phyloP scores from a whole-genome alignment of 108 stramenopile species.

The Stephanodiscus minutulus region DNA sequence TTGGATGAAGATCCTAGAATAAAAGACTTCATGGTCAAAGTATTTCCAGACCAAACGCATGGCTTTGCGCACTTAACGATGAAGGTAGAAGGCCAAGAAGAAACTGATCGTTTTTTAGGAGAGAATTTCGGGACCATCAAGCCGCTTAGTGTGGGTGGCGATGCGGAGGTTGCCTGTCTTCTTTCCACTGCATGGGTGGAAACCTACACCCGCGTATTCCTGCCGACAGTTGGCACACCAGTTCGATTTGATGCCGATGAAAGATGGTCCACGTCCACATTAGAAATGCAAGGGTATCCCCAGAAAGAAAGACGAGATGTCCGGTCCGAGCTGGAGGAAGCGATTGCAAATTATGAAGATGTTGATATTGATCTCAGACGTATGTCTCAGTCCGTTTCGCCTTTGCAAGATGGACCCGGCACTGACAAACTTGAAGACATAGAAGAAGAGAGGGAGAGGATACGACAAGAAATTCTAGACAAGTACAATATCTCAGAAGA shows the following conservation, averaged over 20 bases:
- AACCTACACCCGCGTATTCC: conserved; percentile 76
- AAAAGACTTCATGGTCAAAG: conserved; percentile 84
- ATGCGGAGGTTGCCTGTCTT: conserved; percentile 84
- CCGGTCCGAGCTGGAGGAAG: conserved; percentile 70
- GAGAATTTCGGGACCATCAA: conserved; percentile 75
- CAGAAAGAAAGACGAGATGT: conserved; percentile 58
- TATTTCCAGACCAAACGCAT: conserved; percentile 79
- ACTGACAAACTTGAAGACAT: conserved; percentile 44
- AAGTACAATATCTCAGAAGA: conserved; percentile 58
- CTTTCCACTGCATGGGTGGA: conserved; percentile 88
- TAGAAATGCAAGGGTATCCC: conserved; percentile 44
- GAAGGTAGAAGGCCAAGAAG: conserved; percentile 23
- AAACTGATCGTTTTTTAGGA: conserved; percentile 59
- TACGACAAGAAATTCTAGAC: conserved; percentile 47
- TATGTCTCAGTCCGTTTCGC: conserved; percentile 54
- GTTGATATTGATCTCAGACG: conserved; percentile 57
- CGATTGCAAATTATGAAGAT: conserved; percentile 58
- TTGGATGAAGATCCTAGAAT: conserved; percentile 70
- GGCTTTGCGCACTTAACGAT: conserved; percentile 73
- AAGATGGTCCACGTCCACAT: conserved; percentile 41
- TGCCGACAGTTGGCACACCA: conserved; percentile 74
- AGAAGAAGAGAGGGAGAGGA: conserved; percentile 49
- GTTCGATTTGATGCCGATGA: conserved; percentile 65
- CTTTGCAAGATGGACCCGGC: conserved; percentile 37
- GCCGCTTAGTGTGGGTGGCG: conserved; percentile 41